Evolutionary conservation across 257 asterid species (phyloP), one percentile per base, ranked within the genome.

Genomic region (Gentiana macrophylla): DNA sequence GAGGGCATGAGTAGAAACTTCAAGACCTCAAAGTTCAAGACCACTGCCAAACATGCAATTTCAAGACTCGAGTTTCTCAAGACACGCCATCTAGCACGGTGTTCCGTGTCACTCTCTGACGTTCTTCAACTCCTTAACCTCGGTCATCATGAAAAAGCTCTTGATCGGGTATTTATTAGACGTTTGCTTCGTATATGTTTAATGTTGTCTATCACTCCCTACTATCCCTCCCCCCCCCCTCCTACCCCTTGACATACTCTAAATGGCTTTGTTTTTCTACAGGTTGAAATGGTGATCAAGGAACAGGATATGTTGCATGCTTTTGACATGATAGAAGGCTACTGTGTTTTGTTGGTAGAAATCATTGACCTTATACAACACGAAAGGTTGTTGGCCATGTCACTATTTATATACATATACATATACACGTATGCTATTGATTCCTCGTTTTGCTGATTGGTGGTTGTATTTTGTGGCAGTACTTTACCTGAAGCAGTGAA

Each of bases 221-320:
- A 24, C 24, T 24, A n/a, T n/a, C n/a, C n/a, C n/a, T n/a, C n/a
- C n/a, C n/a, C n/a, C n/a, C n/a, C n/a, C 24, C 24, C 24, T 24
- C 0, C 24, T 24, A 24, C 24, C 24, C 1, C 7, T 36, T 55
- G 33, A 33, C 10, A 41, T 53, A 9, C 49, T 51, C 34, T 51
- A 10, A 24, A n/a, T 1, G 32, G 51, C 34, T 35, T 4, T 9
- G 34, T 2, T 2, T 2, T 35, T 41, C 1, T 2, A 8, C 33
- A 57, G 62, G 62, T 57, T 32, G 62, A 57, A 35, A 4, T 10
- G 2, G 32, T 53, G 55, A 32, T 61, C 1, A 92, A 77, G 82
- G 95, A 85, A 67, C 89, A 92, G 70, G 88, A 81, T 68, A 81
- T 80, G 89, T 6, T 85, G 85, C 95, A 92, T 70, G 92, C 77